phyloP scores from a whole-genome alignment of 441 rosid genomes.

The Biscutella auriculata region DNA sequence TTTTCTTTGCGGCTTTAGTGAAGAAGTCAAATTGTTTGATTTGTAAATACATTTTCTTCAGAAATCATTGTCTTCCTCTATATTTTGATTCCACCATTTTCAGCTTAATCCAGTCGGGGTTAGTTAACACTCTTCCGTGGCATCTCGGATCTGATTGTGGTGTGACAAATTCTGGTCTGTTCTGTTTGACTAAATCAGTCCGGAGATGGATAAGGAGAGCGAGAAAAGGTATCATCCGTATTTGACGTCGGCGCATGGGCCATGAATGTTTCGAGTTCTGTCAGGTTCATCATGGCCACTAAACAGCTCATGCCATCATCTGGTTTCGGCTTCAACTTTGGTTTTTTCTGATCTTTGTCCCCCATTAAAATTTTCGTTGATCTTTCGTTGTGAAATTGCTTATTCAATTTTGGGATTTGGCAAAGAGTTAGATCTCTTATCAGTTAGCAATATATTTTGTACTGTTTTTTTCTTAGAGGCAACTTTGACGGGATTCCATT shows the following conservation, averaged over 20 bases:
- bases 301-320: constrained; percentile 79
- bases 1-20: no score
- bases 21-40: constrained; percentile 7
- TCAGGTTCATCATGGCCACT: constrained; percentile 80
- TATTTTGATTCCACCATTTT: neutral
- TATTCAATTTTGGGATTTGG: neutral
- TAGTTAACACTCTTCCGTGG: no score
- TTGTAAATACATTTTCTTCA: neutral
- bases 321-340: constrained; percentile 69
- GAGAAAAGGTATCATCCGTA: constrained; percentile 37
- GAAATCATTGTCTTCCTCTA: constrained; percentile 1
- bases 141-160: neutral
- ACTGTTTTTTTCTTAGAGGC: constrained; percentile 36
- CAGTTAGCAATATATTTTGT: neutral
- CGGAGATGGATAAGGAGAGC: constrained; percentile 21
- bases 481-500: constrained; percentile 90
- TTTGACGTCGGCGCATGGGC: constrained; percentile 83
- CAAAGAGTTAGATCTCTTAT: constrained; percentile 1
- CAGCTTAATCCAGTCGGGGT: neutral
- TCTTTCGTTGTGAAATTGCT: neutral
- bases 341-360: constrained; percentile 20
- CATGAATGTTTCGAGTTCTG: constrained; percentile 75
- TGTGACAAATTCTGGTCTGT: neutral
- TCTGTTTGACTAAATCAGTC: neutral
- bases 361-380: neutral